Conservation (phyloP, 2,329 filamentous ascomycete genomes). For the Monilinia laxa region DNA sequence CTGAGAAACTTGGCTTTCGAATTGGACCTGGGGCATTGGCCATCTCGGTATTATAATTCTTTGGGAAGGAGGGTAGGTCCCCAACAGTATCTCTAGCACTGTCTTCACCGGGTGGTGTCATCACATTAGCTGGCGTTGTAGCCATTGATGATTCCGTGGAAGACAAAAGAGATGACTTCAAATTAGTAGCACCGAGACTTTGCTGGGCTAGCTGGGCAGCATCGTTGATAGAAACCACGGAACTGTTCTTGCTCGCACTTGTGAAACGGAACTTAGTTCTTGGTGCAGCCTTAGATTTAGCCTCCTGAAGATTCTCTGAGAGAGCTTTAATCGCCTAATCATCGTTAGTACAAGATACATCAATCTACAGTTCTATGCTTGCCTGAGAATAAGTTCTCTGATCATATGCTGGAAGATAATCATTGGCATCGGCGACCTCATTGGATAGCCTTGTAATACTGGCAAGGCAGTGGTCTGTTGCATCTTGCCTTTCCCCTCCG, state of each 20-base stretch:
- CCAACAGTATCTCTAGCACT: slow-evolving; percentile 42
- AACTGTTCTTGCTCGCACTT: slow-evolving; percentile 51
- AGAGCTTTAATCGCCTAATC: slow-evolving; percentile 70
- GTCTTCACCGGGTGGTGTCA: slow-evolving; percentile 33
- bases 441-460: slow-evolving; percentile 78
- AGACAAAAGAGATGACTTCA: slow-evolving; percentile 39
- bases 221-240: slow-evolving; percentile 55
- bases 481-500: slow-evolving; percentile 75
- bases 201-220: slow-evolving; percentile 54
- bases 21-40: slow-evolving; percentile 44
- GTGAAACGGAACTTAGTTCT: slow-evolving; percentile 85
- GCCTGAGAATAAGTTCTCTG: slow-evolving; percentile 83
- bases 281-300: slow-evolving; percentile 65
- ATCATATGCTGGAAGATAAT: slow-evolving; percentile 84
- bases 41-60: slow-evolving; percentile 61
- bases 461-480: slow-evolving; percentile 75
- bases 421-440: slow-evolving; percentile 79
- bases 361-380: slow-evolving; percentile 27
- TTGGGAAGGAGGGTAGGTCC: slow-evolving; percentile 44
- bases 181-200: slow-evolving; percentile 43
- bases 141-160: slow-evolving; percentile 45
- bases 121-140: slow-evolving; percentile 39
- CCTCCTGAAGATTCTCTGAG: slow-evolving; percentile 73
- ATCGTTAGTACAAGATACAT: slow-evolving; percentile 41
- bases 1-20: slow-evolving; percentile 63